Evolutionary conservation across 768 basidiomycete species (phyloP), one percentile per base, ranked within the genome.

Genomic region (Termitomyces heimii): DNA sequence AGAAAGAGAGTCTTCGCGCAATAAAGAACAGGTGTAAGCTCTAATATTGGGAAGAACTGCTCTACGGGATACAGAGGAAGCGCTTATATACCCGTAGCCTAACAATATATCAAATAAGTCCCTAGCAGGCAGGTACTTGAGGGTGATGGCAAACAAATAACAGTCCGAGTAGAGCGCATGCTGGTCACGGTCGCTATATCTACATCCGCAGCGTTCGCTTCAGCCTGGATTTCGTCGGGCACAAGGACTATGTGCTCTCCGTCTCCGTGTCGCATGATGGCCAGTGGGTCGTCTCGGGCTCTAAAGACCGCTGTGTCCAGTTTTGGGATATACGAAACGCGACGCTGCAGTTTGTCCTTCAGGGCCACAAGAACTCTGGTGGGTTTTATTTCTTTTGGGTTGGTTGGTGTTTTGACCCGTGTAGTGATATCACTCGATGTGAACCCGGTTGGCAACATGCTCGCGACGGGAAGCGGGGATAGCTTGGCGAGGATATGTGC

Each of bases 261-360:
- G 79, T 82, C 4, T 77, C 70, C 16, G 91, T 94, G 35, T 93
- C 92, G 39, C 89, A 93, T 60, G 95, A 98, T 67, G 92, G 92
- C 2, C 84, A 90, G 61, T 83, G 94, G 91, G 88, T 98, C 63
- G 95, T 96, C 6, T 94, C 92, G 10, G 96, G 97, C 0, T 81
- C 81, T 2, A 98, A 98, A 73, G 97, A 99, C 69, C 89, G 97
- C 8, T 90, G 94, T 1, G 94, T 99, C 47, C 92, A 95, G 68
- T 94, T 96, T 71, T 93, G 91, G 87, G 92, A 95, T 68, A 83
- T 90, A 46, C 78, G 82, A 59, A 81, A 80, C 7, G 80, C 79
- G 29, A 82, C 85, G 35, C 86, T 94, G 65, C 95, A 98, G 69
- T 88, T 92, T 66, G 92, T 96, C 86, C 78, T 99, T 26, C 95